Evolutionary conservation across 768 basidiomycete genomes (phyloP).

Genomic region (Phaffia australis): DNA sequence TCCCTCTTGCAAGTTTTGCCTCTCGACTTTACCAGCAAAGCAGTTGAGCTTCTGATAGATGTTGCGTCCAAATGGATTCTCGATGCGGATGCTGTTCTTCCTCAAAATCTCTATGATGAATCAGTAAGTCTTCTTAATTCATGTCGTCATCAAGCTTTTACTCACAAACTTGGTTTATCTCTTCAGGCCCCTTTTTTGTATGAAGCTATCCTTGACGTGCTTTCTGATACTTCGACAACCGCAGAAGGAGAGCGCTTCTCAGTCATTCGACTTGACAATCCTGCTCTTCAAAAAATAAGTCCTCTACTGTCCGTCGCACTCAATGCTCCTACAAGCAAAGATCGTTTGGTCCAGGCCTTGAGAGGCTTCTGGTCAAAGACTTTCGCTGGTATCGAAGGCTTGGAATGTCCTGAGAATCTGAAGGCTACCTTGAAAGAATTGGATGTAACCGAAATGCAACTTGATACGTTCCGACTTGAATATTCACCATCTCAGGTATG

Average conservation of each 20-base stretch:
- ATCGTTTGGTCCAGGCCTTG: slow-evolving; percentile 10
- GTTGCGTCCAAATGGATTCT: slow-evolving; percentile 9
- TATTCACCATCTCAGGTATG: too few species aligned
- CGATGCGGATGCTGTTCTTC: slow-evolving; percentile 9
- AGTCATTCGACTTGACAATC: slow-evolving; percentile 8
- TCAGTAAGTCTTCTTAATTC: neutral
- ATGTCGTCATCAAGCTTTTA: neutral
- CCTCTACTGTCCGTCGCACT: slow-evolving; percentile 3
- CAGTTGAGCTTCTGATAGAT: slow-evolving; percentile 5
- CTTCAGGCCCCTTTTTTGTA: slow-evolving; percentile 14
- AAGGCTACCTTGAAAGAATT: neutral
- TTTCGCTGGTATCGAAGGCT: slow-evolving; percentile 6
- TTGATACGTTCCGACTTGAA: too few species aligned
- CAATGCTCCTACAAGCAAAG: slow-evolving; percentile 4
- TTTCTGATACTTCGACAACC: slow-evolving; percentile 3
- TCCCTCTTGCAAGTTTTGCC: slow-evolving; percentile 13
- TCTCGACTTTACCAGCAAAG: slow-evolving; percentile 11
- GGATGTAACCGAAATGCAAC: too few species aligned
- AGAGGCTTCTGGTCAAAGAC: slow-evolving; percentile 14
- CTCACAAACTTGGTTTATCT: neutral
- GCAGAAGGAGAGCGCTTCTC: slow-evolving; percentile 9
- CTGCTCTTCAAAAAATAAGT: slow-evolving; percentile 4
- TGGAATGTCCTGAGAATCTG: slow-evolving; percentile 8
- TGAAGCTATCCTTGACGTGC: slow-evolving; percentile 9
- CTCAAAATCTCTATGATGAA: neutral